A percentile compares a stretch with the other conserved stretches of the same genome.
Evolutionary conservation across 2,329 filamentous ascomycete species (phyloP).

Genomic region (Coniochaeta hoffmannii): DNA sequence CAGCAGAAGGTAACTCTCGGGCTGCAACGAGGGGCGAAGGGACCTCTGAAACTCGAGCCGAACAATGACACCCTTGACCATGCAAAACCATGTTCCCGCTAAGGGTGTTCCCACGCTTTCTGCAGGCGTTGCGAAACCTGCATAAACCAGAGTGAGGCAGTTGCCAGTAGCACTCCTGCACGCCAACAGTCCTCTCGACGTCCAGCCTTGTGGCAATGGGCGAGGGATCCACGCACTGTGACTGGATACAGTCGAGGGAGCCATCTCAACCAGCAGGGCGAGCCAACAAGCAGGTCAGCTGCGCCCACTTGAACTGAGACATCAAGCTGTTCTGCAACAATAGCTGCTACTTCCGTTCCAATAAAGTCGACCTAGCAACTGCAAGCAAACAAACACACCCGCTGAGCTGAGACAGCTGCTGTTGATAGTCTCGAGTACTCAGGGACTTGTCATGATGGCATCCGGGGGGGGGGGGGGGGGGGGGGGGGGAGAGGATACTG

Average conservation of each 20-base stretch:
- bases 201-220: conserved; percentile 17
- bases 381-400: not conserved
- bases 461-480: too few relatives aligned
- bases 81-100: not conserved
- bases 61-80: conserved; percentile 6
- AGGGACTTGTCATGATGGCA: too few relatives aligned
- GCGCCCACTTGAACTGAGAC: not conserved
- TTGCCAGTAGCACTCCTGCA: conserved; percentile 12
- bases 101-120: not conserved
- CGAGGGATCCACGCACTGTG: conserved; percentile 9
- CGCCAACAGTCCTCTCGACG: conserved; percentile 7
- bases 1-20: not conserved
- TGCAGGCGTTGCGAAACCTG: conserved; percentile 15
- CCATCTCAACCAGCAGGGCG: not conserved
- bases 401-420: not conserved
- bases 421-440: not conserved
- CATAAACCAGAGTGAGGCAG: conserved; percentile 13
- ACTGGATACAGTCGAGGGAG: conserved; percentile 10
- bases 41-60: not conserved
- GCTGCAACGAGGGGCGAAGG: not conserved
- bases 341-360: not conserved
- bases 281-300: not conserved
- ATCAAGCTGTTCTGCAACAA: not conserved
- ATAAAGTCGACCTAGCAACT: not conserved
- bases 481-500: too few relatives aligned